phyloP scores from a whole-genome alignment of 306 rosid species.

The Sechiopsis laciniata region DNA sequence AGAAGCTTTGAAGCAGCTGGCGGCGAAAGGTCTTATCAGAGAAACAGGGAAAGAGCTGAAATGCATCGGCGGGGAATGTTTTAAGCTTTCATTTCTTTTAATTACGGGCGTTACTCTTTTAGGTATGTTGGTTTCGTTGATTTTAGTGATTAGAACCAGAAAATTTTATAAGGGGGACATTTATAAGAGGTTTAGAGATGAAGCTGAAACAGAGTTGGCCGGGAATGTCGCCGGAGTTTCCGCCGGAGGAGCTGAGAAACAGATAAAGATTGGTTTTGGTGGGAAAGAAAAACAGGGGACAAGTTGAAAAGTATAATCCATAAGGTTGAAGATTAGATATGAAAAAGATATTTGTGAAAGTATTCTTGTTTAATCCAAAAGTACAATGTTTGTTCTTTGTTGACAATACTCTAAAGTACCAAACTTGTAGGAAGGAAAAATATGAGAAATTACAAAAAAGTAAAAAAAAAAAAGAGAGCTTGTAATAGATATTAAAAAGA shows the following conservation, averaged over 20 bases:
- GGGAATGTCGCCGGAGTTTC: background rate
- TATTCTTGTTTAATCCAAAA: background rate
- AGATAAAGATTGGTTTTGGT: background rate
- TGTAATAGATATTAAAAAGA: too few species aligned
- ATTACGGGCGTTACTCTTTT: slow-evolving; percentile 33
- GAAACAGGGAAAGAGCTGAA: slow-evolving; percentile 24
- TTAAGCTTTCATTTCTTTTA: slow-evolving; percentile 35
- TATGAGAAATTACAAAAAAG: too few species aligned
- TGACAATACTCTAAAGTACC: background rate
- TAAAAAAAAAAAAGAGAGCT: too few species aligned
- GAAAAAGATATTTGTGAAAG: background rate
- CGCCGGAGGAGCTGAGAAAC: background rate
- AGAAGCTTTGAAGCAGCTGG: slow-evolving; percentile 28
- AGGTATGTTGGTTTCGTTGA: slow-evolving; percentile 42
- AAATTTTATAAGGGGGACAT: slow-evolving; percentile 41
- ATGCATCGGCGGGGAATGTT: slow-evolving; percentile 26
- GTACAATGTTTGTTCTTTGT: background rate
- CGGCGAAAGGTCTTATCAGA: slow-evolving; percentile 10
- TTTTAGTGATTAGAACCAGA: slow-evolving; percentile 42
- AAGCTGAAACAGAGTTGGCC: slow-evolving; percentile 13
- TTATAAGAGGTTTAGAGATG: slow-evolving; percentile 42
- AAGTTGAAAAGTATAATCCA: background rate
- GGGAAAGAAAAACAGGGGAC: background rate
- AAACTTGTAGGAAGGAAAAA: too few species aligned
- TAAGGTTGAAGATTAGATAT: background rate